Evolutionary conservation across 2,329 filamentous ascomycete species (phyloP).

Genomic region (Beauveria sp.): DNA sequence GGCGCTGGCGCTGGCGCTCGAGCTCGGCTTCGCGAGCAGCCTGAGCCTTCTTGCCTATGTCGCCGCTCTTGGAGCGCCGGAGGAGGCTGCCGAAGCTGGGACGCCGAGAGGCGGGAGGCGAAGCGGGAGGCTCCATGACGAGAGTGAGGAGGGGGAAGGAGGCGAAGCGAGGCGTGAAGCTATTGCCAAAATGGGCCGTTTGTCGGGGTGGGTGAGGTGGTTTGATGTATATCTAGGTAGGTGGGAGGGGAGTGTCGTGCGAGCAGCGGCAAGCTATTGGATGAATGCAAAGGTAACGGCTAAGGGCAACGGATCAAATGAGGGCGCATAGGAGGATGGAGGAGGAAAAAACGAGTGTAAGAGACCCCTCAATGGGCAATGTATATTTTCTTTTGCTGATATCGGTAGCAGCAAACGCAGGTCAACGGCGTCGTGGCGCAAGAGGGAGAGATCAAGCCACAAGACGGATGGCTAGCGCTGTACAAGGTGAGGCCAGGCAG

Average conservation of each 20-base stretch:
- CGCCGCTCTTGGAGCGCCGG: slow-evolving; percentile 60
- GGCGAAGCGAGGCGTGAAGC: slow-evolving; percentile 5
- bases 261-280: background rate
- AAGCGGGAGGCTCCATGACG: slow-evolving; percentile 3
- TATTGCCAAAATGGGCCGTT: background rate
- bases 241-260: background rate
- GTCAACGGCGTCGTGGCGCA: background rate
- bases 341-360: background rate
- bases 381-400: background rate
- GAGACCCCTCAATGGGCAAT: background rate
- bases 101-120: slow-evolving; percentile 27
- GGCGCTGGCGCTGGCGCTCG: slow-evolving; percentile 41
- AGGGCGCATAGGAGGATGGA: background rate
- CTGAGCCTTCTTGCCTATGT: slow-evolving; percentile 55
- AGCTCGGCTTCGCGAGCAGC: slow-evolving; percentile 42
- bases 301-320: background rate
- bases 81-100: slow-evolving; percentile 51
- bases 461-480: background rate
- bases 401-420: background rate
- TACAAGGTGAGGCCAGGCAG: background rate
- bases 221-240: background rate
- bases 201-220: background rate
- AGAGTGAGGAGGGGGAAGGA: slow-evolving; percentile 15
- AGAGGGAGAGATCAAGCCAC: background rate
- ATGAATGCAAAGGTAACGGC: background rate